Base-by-base conservation (phyloP, 164 flowering plant genomes). In the Paratinospora sagittata region DNA sequence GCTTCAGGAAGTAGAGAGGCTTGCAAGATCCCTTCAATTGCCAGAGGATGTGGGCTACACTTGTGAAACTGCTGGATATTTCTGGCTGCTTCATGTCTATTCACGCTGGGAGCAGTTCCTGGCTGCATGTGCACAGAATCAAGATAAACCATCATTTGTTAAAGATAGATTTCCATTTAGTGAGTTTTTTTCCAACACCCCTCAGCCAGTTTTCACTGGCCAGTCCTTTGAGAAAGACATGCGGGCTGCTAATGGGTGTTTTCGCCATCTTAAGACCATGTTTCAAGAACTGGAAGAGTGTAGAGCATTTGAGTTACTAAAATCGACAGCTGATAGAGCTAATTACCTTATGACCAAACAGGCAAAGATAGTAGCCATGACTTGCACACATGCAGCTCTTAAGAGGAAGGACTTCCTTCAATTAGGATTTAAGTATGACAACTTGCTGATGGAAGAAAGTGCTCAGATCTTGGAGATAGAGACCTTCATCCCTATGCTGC, bases 351-450 rank as follows among this genome's bases (percentile, higher is more conserved):
- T 92, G 98, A 95, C 97, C 24, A 95, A 95, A 78, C 99, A 95
- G 73, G 98, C 98, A 49, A 95, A 95, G 80, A 91, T 95, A 79
- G 99, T 95, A 63, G 99, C 99, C 57, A 95, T 95, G 99, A 92
- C 99, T 52, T 95, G 99, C 80, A 95, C 99, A 49, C 99, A 95
- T 82, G 99, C 99, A 27, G 99, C 99, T 37, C 81, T 95, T 16
- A 95, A 95, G 79, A 84, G 99, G 78, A 95, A 91, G 77, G 99
- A 95, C 82, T 95, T 95, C 82, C 93, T 95, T 70, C 88, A 90
- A 65, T 65, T 89, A 49, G 99, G 97, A 45, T 95, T 95, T 75
- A 95, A 95, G 81, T 92, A 95, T 81, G 99, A 92, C 80, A 95
- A 95, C 83, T 77, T 95, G 76, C 81, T 95, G 72, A 95, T 95